phyloP scores from a whole-genome alignment of 345 rosid species.

The Garcia nutans region DNA sequence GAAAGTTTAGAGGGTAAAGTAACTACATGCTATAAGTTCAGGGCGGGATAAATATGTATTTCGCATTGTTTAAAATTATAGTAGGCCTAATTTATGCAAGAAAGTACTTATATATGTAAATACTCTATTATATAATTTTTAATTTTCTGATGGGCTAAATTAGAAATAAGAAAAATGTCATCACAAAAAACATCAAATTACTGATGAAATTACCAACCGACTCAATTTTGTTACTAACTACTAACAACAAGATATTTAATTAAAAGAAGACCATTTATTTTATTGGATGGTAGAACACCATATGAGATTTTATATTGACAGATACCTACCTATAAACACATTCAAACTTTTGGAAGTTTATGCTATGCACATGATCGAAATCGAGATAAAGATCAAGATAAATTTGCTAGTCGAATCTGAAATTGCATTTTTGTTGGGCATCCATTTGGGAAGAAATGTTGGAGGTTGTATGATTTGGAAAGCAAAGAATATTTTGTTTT shows the following conservation, averaged over 20 bases:
- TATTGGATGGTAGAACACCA: not conserved
- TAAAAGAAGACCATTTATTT: not conserved
- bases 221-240: too few relatives aligned
- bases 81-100: too few relatives aligned
- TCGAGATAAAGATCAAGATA: not conserved
- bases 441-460: not conserved
- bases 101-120: too few relatives aligned
- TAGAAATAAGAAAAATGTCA: too few relatives aligned
- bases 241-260: not conserved
- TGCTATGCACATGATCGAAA: not conserved
- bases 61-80: too few relatives aligned
- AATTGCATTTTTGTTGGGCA: not conserved
- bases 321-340: not conserved
- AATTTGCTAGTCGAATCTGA: not conserved
- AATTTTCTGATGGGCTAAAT: too few relatives aligned
- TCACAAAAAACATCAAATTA: too few relatives aligned
- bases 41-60: too few relatives aligned
- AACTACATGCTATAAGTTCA: too few relatives aligned
- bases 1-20: too few relatives aligned
- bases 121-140: too few relatives aligned
- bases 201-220: too few relatives aligned
- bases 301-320: not conserved
- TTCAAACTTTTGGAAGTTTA: not conserved
- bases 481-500: not conserved
- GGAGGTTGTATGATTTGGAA: conserved; percentile 1